Conservation (phyloP, 2,329 filamentous ascomycete species). For the Ilyonectria sp. region DNA sequence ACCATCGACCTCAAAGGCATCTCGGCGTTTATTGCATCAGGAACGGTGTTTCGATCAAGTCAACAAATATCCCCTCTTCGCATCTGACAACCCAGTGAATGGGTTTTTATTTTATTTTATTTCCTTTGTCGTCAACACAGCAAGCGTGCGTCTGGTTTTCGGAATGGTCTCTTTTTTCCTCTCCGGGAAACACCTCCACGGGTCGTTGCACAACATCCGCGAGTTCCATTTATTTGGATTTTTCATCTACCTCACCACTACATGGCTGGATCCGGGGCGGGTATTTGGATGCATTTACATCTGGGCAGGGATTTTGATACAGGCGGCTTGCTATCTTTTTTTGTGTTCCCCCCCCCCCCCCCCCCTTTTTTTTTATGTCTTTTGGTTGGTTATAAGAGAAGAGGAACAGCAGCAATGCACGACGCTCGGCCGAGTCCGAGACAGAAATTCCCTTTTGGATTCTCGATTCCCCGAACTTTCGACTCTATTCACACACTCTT, state of each 20-base stretch:
- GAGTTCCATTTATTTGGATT: conserved; percentile 64
- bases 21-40: conserved; percentile 62
- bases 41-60: conserved; percentile 57
- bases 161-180: conserved; percentile 53
- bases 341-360: conserved; percentile 51
- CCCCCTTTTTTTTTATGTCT: conserved; percentile 46
- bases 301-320: conserved; percentile 63
- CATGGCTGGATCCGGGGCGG: conserved; percentile 70
- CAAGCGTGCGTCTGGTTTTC: conserved; percentile 56
- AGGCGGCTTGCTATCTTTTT: conserved; percentile 60
- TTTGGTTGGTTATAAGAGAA: conserved; percentile 61
- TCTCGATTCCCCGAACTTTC: conserved; percentile 55
- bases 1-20: conserved; percentile 54
- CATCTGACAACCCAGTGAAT: conserved; percentile 43
- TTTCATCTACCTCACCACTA: conserved; percentile 61
- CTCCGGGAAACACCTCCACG: conserved; percentile 56
- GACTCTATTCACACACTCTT: conserved; percentile 40
- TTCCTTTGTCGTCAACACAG: conserved; percentile 60
- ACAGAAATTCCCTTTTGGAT: conserved; percentile 61
- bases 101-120: conserved; percentile 47
- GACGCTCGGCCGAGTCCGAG: conserved; percentile 65
- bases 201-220: conserved; percentile 58
- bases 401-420: conserved; percentile 78
- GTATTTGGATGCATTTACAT: conserved; percentile 69
- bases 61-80: conserved; percentile 57